Base-by-base conservation (phyloP, 176 grass and related monocot genomes). In the Alloteropsis semialata region DNA sequence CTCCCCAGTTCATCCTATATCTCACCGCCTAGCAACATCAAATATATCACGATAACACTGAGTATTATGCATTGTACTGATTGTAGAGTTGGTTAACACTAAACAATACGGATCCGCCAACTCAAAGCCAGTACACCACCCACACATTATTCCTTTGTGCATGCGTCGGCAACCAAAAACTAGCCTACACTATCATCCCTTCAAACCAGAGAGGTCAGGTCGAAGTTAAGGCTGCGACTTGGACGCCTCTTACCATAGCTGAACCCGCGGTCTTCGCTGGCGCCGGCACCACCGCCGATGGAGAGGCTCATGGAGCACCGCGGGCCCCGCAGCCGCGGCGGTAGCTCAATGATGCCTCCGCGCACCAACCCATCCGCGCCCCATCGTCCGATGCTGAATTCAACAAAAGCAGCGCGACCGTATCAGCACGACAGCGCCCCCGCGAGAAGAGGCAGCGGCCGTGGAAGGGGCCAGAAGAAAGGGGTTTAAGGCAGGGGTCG, bases 221-320 rank as follows among this genome's bases (percentile, higher is more conserved):
- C 14, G 1, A 37, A 58, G 5, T n/a, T n/a, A n/a, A n/a, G n/a
- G n/a, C n/a, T n/a, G n/a, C n/a, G n/a, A n/a, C n/a, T n/a, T n/a
- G n/a, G n/a, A n/a, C n/a, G 27, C 43, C 16, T 45, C 87, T 64
- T 88, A 97, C 94, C 84, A 50, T 89, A 97, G 80, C 72, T 87
- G 67, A 90, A 97, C 38, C 75, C 79, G 53, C 78, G 68, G 84
- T 90, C 83, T 39, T 75, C 88, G 18, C 39, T 69, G 42, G 75
- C 84, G 41, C 84, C 75, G 18, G 76, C 85, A 43, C 87, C 92
- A 15, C 85, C 90, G 21, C 79, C 88, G 43, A 97, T 88, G 78
- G 94, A 94, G 82, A 97, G 80, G 71, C 90, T 84, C 77, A 97
- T 84, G 18, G 91, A 65, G 77, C 91, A 97, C 74, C 94, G 86